Conservation (phyloP, 495 filamentous ascomycete genomes). For the Aspergillus ostianus region DNA sequence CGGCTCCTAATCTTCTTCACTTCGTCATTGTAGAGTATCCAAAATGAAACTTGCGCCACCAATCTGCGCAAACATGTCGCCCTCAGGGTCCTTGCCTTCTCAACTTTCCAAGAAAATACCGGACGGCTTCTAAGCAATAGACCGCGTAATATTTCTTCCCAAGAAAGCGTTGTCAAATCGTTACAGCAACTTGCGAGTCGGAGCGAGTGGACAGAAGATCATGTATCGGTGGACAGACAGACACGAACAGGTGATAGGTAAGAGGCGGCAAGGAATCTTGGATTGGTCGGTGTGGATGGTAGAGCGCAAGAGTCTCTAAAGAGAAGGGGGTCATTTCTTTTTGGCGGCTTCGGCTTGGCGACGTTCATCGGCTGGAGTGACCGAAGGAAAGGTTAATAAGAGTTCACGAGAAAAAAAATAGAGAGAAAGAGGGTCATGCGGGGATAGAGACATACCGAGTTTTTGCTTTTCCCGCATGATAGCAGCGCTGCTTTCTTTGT, state of each 20-base stretch:
- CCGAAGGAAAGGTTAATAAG: neutral
- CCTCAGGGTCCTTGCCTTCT: neutral
- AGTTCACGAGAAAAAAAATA: constrained; percentile 1
- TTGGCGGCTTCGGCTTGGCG: constrained; percentile 22
- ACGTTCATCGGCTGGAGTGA: constrained; percentile 11
- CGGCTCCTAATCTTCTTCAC: neutral
- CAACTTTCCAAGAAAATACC: neutral
- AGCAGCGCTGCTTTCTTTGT: constrained; percentile 72
- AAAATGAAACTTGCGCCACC: neutral
- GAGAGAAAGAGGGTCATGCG: constrained; percentile 1
- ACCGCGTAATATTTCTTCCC: neutral
- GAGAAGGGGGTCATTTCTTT: constrained; percentile 20
- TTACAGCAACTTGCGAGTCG: neutral
- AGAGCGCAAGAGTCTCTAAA: too few species aligned
- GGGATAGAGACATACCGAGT: constrained; percentile 55
- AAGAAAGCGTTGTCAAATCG: neutral
- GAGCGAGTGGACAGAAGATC: neutral
- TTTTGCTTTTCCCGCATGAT: constrained; percentile 92
- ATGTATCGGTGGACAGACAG: neutral
- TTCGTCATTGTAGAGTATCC: constrained; percentile 1
- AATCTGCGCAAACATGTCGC: neutral
- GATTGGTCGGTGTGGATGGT: neutral
- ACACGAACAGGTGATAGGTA: neutral
- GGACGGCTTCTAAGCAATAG: neutral
- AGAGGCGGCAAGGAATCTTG: neutral